phyloP scores from a whole-genome alignment of 2,329 filamentous ascomycete genomes.

The Sporothrix brasiliensis region DNA sequence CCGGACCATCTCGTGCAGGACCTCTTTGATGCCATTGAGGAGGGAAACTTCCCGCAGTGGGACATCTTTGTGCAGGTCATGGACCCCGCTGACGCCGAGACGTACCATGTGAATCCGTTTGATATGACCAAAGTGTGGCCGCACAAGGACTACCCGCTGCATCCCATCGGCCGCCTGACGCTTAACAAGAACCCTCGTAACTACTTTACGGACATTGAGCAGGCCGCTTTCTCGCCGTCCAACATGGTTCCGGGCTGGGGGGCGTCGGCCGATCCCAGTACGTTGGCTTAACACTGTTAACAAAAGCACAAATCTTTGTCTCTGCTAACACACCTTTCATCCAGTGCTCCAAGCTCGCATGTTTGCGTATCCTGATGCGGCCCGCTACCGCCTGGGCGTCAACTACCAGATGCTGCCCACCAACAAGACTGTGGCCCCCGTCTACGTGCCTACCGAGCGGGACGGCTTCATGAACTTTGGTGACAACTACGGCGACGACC shows the following conservation, averaged over 20 bases:
- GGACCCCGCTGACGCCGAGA: constrained; percentile 64
- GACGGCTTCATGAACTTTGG: constrained; percentile 74
- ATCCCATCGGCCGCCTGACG: constrained; percentile 63
- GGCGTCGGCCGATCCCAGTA: constrained; percentile 59
- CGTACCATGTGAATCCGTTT: constrained; percentile 65
- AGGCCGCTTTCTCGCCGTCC: constrained; percentile 66
- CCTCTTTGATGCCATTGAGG: constrained; percentile 64
- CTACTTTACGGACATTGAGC: constrained; percentile 71
- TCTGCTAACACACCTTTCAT: constrained; percentile 17
- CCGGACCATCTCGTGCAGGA: constrained; percentile 67
- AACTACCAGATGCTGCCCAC: constrained; percentile 68
- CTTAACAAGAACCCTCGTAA: constrained; percentile 67
- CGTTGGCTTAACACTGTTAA: not conserved
- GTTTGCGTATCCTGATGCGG: constrained; percentile 65
- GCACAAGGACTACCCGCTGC: constrained; percentile 62
- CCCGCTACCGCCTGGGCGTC: constrained; percentile 63
- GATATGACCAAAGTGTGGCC: constrained; percentile 73
- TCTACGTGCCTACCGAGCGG: constrained; percentile 70
- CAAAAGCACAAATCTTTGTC: too few relatives aligned
- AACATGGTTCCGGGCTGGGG: constrained; percentile 66
- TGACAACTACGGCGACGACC: constrained; percentile 62
- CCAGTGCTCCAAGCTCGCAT: constrained; percentile 60
- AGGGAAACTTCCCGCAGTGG: constrained; percentile 65
- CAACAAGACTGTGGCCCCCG: constrained; percentile 57
- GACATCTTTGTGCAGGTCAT: constrained; percentile 66